A percentile compares a stretch with the other conserved stretches of the same genome.
These are phyloP conservation scores for Micromonas pusilla DNA, from an alignment of 139 green algal species.

Conservation along the genomic window DNA sequence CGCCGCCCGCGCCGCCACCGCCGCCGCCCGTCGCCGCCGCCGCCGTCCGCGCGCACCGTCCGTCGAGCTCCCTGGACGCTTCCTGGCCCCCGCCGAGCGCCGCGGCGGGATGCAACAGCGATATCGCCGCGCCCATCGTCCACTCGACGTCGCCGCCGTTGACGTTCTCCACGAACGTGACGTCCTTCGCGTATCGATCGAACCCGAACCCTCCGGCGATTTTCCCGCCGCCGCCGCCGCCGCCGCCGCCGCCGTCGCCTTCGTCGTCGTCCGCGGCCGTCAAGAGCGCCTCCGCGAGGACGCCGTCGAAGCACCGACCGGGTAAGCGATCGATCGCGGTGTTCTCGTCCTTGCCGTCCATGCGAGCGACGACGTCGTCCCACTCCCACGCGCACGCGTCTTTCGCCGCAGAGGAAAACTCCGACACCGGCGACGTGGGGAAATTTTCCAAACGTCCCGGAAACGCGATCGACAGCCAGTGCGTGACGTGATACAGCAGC, in stretches of 20 bases:
- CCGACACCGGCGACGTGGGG: neutral
- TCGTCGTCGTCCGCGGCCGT: neutral
- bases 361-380: neutral
- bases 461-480: conserved; percentile 18
- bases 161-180: conserved; percentile 12
- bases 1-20: too few relatives aligned
- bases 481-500: conserved; percentile 20
- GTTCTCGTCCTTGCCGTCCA: conserved; percentile 14
- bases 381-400: conserved; percentile 1
- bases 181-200: neutral
- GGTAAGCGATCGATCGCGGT: conserved; percentile 12
- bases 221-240: too few relatives aligned
- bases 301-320: conserved; percentile 23
- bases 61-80: too few relatives aligned
- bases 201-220: conserved; percentile 22
- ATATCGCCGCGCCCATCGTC: conserved; percentile 22
- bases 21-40: too few relatives aligned
- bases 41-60: too few relatives aligned
- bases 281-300: conserved; percentile 8
- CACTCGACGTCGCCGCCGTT: conserved; percentile 17
- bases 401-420: neutral
- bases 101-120: neutral
- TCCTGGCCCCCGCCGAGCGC: too few relatives aligned
- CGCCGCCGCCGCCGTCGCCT: neutral
- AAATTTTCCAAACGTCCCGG: neutral